Evolutionary conservation across 768 basidiomycete species (phyloP), one percentile per base, ranked within the genome.

Genomic region (Podaxis sp.): DNA sequence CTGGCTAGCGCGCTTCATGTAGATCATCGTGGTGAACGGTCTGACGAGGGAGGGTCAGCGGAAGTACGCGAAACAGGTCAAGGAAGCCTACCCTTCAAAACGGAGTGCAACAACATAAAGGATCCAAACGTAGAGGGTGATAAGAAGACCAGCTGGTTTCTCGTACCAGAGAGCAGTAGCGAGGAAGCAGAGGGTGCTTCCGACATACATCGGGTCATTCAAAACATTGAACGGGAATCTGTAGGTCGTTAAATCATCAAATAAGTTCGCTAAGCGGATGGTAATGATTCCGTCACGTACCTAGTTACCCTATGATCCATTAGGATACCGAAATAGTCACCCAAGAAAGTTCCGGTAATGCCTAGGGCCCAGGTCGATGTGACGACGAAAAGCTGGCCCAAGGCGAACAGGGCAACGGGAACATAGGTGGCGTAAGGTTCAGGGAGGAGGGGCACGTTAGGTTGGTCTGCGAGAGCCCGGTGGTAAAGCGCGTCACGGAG

Each of bases 121-220:
- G 58, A 93, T 74, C 74, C 91, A 92, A 26, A 98, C 93, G 72
- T 92, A 91, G 49, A 83, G 64, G 2, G 93, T 86, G 71, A 99
- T 81, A 60, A 93, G 66, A 24, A 99, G 71, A 0, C 96, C 96
- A 2, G 87, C 90, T 1, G 95, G 95, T 24, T 88, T 83, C 72
- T 93, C 91, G 69, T 87, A 91, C 95, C 94, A 96, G 37, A 99
- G 80, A 0, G 96, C 90, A 1, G 86, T 87, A 22, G 88, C 96
- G 40, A 85, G 76, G 77, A 98, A 98, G 72, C 88, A 92, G 78
- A 99, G 77, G 4, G 95, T 95, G 70, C 90, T 94, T 7, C 96
- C 96, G 51, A 95, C 91, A 71, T 99, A 99, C 96, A 99, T 99
- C 0, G 96, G 96, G 74, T 97, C 90, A 20, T 85, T 81, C 46